These are phyloP conservation scores for Yamadazyma philogaea DNA, from an alignment of 805 yeast genomes.

Conservation along the genomic window DNA sequence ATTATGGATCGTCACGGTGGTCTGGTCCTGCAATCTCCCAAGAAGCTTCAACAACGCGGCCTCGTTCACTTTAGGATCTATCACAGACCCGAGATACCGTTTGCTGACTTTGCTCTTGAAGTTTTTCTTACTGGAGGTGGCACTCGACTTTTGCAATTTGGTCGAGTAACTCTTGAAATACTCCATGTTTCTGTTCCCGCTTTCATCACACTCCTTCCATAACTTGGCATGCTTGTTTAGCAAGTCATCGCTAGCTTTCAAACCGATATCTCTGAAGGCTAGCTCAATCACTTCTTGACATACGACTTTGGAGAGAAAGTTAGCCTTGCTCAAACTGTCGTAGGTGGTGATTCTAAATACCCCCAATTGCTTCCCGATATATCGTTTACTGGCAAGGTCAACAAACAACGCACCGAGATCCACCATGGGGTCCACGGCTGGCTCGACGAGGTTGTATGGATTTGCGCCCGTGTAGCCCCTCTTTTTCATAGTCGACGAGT, in stretches of 20 bases:
- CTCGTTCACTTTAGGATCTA: constrained; percentile 37
- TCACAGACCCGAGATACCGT: constrained; percentile 40
- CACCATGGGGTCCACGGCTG: constrained; percentile 32
- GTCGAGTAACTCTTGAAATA: constrained; percentile 38
- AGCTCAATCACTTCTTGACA: constrained; percentile 48
- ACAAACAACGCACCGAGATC: constrained; percentile 47
- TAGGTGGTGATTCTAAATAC: constrained; percentile 49
- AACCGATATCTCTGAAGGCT: constrained; percentile 44
- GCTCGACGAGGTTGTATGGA: constrained; percentile 30
- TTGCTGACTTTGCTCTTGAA: constrained; percentile 36
- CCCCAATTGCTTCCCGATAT: constrained; percentile 49
- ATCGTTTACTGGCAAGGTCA: constrained; percentile 32
- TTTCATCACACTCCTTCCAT: constrained; percentile 48
- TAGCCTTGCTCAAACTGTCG: constrained; percentile 49
- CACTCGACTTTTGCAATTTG: constrained; percentile 42
- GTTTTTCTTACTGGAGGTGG: constrained; percentile 31
- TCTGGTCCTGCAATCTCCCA: constrained; percentile 48
- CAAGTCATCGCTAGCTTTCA: constrained; percentile 32
- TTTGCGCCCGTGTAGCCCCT: constrained; percentile 32
- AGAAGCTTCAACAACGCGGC: constrained; percentile 46
- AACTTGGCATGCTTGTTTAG: constrained; percentile 38
- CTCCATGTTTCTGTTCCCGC: constrained; percentile 36
- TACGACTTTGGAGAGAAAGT: constrained; percentile 44
- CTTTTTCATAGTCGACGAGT: constrained; percentile 31
- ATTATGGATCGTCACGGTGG: constrained; percentile 42